These are phyloP conservation scores for Tolypocladium sp. DNA, from an alignment of 2,329 filamentous ascomycete species.

Conservation along the genomic window DNA sequence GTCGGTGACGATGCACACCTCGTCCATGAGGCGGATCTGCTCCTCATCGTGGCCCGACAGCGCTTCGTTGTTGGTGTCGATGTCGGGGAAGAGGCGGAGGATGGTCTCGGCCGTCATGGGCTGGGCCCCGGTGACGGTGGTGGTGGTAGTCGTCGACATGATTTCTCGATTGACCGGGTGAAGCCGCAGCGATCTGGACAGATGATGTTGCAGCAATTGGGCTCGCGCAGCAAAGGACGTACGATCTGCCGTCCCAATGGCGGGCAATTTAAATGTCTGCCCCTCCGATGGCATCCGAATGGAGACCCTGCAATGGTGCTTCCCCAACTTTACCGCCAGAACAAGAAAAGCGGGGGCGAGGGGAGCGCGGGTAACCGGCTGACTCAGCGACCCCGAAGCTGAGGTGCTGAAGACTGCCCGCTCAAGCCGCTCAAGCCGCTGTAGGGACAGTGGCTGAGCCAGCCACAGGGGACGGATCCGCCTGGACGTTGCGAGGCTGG, in stretches of 20 bases:
- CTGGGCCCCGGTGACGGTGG: constrained; percentile 36
- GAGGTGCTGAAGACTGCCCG: no score
- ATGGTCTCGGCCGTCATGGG: constrained; percentile 81
- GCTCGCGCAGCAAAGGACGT: background rate
- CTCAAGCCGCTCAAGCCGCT: no score
- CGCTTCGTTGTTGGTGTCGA: constrained; percentile 61
- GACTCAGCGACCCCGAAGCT: background rate
- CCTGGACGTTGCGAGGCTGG: constrained; percentile 10
- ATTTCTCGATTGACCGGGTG: background rate
- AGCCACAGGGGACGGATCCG: background rate
- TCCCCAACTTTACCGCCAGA: background rate
- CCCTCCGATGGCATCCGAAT: background rate
- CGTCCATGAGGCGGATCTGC: constrained; percentile 97
- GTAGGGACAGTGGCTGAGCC: background rate
- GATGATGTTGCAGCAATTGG: background rate
- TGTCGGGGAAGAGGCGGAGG: constrained; percentile 79
- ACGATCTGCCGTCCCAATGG: background rate
- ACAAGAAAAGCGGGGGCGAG: no score
- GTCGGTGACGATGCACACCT: constrained; percentile 95
- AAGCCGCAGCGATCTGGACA: background rate
- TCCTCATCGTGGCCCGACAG: constrained; percentile 92
- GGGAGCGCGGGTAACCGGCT: background rate
- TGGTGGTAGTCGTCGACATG: constrained; percentile 19
- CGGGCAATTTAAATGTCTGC: background rate
- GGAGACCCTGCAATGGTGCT: background rate